These are phyloP conservation scores for Casuarina cunninghamiana DNA, from an alignment of 306 rosid species.

Conservation along the genomic window DNA sequence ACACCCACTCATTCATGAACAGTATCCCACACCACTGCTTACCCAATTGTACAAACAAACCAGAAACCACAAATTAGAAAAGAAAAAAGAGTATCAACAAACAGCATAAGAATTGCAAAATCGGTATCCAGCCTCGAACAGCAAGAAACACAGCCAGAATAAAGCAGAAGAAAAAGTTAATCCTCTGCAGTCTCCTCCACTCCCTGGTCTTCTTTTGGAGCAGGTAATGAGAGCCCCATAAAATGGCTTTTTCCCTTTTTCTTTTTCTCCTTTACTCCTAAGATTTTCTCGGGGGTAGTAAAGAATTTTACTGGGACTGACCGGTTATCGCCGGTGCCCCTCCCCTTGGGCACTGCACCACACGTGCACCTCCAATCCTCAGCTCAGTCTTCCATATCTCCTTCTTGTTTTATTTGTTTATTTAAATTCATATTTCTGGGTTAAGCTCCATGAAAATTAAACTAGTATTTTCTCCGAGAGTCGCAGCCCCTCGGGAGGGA, in stretches of 20 bases:
- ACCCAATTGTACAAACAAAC: neutral
- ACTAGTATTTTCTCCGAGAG: neutral
- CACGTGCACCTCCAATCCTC: conserved; percentile 40
- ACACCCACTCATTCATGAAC: conserved; percentile 12
- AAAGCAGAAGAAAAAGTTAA: neutral
- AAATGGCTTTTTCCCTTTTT: neutral
- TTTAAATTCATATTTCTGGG: neutral
- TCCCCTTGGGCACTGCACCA: conserved; percentile 24
- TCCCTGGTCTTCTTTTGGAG: conserved; percentile 36
- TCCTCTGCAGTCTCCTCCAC: conserved; percentile 30
- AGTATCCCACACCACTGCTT: conserved; percentile 4
- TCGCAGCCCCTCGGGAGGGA: neutral
- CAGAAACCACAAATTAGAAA: neutral
- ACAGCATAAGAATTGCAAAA: conserved; percentile 17
- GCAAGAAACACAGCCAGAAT: conserved; percentile 1
- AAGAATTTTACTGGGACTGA: conserved; percentile 16
- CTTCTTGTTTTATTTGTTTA: neutral
- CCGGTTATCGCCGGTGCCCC: conserved; percentile 35
- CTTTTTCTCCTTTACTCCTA: neutral
- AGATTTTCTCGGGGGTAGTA: conserved; percentile 11
- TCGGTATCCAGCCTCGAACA: conserved; percentile 2
- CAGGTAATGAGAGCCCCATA: conserved; percentile 19
- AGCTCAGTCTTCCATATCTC: neutral
- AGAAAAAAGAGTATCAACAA: neutral
- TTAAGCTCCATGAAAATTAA: neutral